Conservation (phyloP, 2,329 filamentous ascomycete genomes). For the Fusarium multiceps region DNA sequence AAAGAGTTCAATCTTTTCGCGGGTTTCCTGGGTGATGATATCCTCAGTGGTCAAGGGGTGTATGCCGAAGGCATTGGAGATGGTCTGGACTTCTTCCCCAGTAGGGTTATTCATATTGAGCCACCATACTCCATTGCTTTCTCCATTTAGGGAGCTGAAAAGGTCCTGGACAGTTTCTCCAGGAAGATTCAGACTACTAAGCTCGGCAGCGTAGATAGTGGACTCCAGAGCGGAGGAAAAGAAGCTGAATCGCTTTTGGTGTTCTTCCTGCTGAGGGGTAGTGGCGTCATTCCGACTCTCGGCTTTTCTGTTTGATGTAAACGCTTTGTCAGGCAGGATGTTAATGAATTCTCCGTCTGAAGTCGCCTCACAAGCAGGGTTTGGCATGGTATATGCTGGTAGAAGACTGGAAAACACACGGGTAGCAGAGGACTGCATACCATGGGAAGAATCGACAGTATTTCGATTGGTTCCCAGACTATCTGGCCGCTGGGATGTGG, state of each 20-base stretch:
- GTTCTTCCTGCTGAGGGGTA: constrained; percentile 58
- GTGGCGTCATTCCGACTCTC: constrained; percentile 55
- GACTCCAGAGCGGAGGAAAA: constrained; percentile 96
- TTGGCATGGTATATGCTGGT: background rate
- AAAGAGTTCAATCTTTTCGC: constrained; percentile 98
- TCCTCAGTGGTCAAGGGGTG: constrained; percentile 51
- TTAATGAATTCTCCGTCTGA: background rate
- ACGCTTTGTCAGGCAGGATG: background rate
- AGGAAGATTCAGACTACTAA: constrained; percentile 87
- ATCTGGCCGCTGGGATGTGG: constrained; percentile 62
- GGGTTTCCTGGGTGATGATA: constrained; percentile 92
- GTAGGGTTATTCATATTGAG: constrained; percentile 92
- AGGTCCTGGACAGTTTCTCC: constrained; percentile 90
- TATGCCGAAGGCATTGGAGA: constrained; percentile 70
- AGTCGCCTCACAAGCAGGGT: background rate
- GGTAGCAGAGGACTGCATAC: constrained; percentile 58
- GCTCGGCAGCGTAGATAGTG: constrained; percentile 88
- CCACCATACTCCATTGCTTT: constrained; percentile 91
- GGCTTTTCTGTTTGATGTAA: constrained; percentile 54
- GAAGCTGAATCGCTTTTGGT: constrained; percentile 89
- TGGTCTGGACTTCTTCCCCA: constrained; percentile 84
- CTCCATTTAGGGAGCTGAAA: constrained; percentile 74
- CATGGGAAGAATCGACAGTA: constrained; percentile 77
- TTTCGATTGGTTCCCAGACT: constrained; percentile 66
- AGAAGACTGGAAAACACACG: constrained; percentile 43